Conservation (phyloP, 2,329 filamentous ascomycete species). For the Fusarium anguioides region DNA sequence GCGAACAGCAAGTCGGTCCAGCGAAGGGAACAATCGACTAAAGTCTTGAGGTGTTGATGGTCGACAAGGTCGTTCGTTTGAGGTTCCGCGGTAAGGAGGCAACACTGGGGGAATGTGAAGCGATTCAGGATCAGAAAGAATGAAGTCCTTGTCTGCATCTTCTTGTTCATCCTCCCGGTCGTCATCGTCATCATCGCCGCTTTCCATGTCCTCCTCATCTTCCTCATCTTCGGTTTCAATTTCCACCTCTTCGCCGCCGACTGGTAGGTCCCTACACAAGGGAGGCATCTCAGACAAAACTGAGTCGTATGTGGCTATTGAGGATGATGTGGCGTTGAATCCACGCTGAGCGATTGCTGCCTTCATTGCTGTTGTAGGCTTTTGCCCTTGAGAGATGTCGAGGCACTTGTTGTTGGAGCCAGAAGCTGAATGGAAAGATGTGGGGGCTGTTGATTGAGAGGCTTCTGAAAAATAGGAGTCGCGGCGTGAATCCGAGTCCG, state of each 20-base stretch:
- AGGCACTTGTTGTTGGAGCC: constrained; percentile 40
- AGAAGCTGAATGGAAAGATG: constrained; percentile 43
- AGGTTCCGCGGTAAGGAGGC: constrained; percentile 69
- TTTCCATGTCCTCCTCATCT: constrained; percentile 32
- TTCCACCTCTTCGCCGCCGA: constrained; percentile 40
- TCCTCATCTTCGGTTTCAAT: constrained; percentile 39
- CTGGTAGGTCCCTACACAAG: constrained; percentile 38
- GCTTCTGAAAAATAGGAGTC: constrained; percentile 46
- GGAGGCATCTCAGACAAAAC: constrained; percentile 59
- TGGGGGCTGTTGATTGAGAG: constrained; percentile 46
- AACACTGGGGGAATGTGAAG: constrained; percentile 60
- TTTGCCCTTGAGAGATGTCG: constrained; percentile 20
- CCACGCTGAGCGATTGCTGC: constrained; percentile 24
- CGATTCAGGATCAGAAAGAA: constrained; percentile 44
- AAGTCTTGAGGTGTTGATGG: constrained; percentile 87
- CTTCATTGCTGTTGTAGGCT: constrained; percentile 18
- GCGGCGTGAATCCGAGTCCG: constrained; percentile 43
- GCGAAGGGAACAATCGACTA: constrained; percentile 85
- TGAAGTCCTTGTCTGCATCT: constrained; percentile 42
- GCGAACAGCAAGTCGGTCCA: constrained; percentile 81
- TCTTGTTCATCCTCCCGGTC: constrained; percentile 46
- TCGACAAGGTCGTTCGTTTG: constrained; percentile 71
- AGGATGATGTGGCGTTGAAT: constrained; percentile 55
- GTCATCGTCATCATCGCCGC: constrained; percentile 49
- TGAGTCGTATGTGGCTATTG: constrained; percentile 84